phyloP scores from a whole-genome alignment of 148 eudicot genomes.

The Diospyros lotus region DNA sequence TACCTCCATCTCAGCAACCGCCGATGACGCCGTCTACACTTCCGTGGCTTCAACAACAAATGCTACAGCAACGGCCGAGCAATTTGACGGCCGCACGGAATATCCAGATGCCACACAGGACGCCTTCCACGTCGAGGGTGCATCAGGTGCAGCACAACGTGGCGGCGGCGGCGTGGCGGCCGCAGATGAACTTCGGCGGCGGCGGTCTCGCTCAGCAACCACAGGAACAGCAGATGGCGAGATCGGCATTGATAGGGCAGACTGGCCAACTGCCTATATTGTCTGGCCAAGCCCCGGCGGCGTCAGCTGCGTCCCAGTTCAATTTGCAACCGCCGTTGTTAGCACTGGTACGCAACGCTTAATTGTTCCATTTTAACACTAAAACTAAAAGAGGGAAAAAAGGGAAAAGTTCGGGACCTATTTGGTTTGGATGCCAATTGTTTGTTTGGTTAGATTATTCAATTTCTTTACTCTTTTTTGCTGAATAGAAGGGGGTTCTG shows the following conservation, averaged over 20 bases:
- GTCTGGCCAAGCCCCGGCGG: conserved; percentile 43
- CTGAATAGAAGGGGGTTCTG: too few species aligned
- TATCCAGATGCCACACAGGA: conserved; percentile 29
- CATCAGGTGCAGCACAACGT: conserved; percentile 26
- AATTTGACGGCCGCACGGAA: conserved; percentile 16
- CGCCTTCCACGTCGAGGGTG: conserved; percentile 26
- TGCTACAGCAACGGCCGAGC: conserved; percentile 9
- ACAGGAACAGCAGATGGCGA: conserved; percentile 31
- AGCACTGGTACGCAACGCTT: conserved; percentile 45
- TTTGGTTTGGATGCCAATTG: too few species aligned
- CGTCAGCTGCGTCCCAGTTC: conserved; percentile 41
- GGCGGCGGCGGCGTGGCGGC: conserved; percentile 31
- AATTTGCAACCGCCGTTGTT: conserved; percentile 60
- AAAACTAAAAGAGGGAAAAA: not conserved
- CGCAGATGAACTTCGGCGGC: conserved; percentile 57
- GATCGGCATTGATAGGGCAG: conserved; percentile 55
- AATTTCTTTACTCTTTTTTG: too few species aligned
- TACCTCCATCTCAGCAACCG: conserved; percentile 27
- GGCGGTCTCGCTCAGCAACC: conserved; percentile 34
- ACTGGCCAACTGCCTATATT: conserved; percentile 53
- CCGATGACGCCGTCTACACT: conserved; percentile 17
- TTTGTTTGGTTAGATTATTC: too few species aligned
- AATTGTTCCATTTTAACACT: not conserved
- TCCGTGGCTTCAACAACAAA: conserved; percentile 28
- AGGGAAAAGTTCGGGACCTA: not conserved